Base-by-base conservation (phyloP, 208 protist species). In the Naegleria gruberi region DNA sequence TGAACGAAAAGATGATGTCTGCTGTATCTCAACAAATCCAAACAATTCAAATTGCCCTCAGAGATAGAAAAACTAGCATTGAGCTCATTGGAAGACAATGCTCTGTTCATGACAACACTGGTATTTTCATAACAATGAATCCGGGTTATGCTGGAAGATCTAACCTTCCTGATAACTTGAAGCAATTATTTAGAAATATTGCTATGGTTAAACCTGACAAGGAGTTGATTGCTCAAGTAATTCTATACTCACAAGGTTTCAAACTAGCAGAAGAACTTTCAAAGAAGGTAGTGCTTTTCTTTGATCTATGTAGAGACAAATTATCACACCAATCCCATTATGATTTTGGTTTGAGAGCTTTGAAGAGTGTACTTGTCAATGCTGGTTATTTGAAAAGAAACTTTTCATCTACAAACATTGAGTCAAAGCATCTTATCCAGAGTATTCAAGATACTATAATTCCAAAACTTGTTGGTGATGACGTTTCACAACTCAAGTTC, bases 71-170 rank as follows among this genome's bases (percentile, higher is more conserved):
- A 19, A 37, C 44, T 15, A 91, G 95, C n/a, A 96, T 99, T 6
- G 96, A 97, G 85, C 95, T 99, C 26, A 92, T 97, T 73, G 96
- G 96, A 87, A 95, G 96, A 89, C 89, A 90, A 15, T 94, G 99
- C 0, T 91, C 94, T 6, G 91, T 99, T 57, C 94, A 98, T 91
- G 90, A 94, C 77, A 95, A 96, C 91, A 97, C 99, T 74, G 98
- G 97, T 89, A 97, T 99, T 87, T 99, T 99, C 94, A 98, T 99
- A 83, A 99, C 99, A 8, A 99, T 99, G 98, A 99, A 99, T 93
- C 99, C 99, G 12, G 98, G 98, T 87, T 99, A 99, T 93, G 98
- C 99, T 6, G 99, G 98, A n/a, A 95, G 99, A 86, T 98, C 96
- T 55, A 98, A 99, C 90, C 92, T 99, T 73, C 99, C 99, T 19